Evolutionary conservation across 2,329 filamentous ascomycete genomes (phyloP).

Genomic region (Cadophora luteo-olivacea): DNA sequence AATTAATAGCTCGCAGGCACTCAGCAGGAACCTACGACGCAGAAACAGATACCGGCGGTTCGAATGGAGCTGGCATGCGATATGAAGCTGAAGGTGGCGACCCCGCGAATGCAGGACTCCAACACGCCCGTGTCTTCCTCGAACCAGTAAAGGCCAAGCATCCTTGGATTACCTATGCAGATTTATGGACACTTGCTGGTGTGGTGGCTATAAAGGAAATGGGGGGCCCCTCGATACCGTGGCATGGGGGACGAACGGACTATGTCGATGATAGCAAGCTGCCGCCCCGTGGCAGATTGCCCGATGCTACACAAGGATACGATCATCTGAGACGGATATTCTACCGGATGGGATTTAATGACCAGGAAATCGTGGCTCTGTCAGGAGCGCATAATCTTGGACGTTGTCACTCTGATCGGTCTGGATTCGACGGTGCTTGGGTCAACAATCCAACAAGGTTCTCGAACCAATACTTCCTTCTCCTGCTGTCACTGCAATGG

Average conservation of each 20-base stretch:
- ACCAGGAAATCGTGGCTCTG: constrained; percentile 65
- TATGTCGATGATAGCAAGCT: constrained; percentile 65
- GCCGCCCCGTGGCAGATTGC: constrained; percentile 62
- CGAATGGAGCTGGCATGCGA: constrained; percentile 70
- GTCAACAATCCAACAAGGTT: constrained; percentile 64
- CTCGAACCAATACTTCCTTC: constrained; percentile 62
- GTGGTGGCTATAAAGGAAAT: constrained; percentile 64
- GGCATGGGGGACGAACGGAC: constrained; percentile 65
- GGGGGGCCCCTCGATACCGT: constrained; percentile 63
- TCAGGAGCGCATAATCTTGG: constrained; percentile 63
- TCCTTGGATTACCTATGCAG: constrained; percentile 69
- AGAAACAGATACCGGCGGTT: constrained; percentile 65
- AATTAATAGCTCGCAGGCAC: constrained; percentile 53
- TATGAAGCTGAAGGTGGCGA: constrained; percentile 70
- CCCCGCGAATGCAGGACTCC: constrained; percentile 68
- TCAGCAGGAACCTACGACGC: constrained; percentile 67
- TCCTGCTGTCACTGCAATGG: constrained; percentile 59
- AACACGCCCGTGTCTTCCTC: constrained; percentile 68
- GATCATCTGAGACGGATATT: constrained; percentile 63
- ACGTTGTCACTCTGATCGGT: constrained; percentile 60
- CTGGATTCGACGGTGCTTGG: constrained; percentile 65
- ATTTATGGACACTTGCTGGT: constrained; percentile 69
- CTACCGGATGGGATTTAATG: constrained; percentile 65
- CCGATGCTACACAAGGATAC: constrained; percentile 59
- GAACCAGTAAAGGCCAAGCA: constrained; percentile 65